phyloP scores from a whole-genome alignment of 257 asterid genomes.

The Solanum sparsipilum region DNA sequence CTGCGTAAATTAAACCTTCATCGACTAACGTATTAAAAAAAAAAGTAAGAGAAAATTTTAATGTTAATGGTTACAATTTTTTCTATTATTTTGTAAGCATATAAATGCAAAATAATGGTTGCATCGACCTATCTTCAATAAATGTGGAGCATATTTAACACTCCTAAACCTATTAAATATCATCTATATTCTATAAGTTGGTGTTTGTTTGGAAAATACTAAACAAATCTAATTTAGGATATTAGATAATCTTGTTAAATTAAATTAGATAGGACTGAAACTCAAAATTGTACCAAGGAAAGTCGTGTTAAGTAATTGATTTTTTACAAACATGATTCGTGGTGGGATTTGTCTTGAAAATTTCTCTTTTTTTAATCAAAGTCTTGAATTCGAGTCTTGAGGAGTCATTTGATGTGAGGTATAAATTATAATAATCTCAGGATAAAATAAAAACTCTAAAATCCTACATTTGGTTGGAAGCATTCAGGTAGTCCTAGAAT shows the following conservation, averaged over 20 bases:
- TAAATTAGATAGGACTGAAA: neutral
- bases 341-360: neutral
- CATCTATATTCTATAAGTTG: neutral
- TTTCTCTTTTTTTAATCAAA: too few species aligned
- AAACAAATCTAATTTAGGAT: neutral
- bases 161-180: neutral
- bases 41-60: neutral
- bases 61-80: neutral
- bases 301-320: neutral
- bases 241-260: neutral
- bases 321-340: neutral
- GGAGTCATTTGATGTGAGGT: too few species aligned
- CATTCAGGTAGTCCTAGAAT: too few species aligned
- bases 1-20: neutral
- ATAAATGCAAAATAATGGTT: neutral
- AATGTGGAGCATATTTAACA: neutral
- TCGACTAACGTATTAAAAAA: neutral
- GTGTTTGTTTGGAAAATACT: neutral
- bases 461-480: too few species aligned
- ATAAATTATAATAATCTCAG: too few species aligned
- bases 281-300: neutral
- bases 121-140: neutral
- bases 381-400: neutral
- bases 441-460: too few species aligned
- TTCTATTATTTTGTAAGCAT: neutral